These are phyloP conservation scores for Excoecaria agallocha DNA, from an alignment of 345 rosid species.

Conservation along the genomic window DNA sequence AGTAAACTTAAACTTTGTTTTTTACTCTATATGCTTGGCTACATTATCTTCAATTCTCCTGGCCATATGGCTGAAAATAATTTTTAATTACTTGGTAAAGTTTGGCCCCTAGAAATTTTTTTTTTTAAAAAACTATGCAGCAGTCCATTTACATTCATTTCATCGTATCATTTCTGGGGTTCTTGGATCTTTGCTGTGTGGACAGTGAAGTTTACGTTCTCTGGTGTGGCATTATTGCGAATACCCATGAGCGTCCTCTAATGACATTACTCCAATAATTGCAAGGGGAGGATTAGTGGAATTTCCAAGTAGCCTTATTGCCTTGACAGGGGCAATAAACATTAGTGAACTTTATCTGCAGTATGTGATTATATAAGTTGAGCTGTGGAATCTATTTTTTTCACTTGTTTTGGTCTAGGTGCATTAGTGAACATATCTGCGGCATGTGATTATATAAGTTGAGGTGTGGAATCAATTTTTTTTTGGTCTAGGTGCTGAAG, in stretches of 20 bases:
- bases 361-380: background rate
- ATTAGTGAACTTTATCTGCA: background rate
- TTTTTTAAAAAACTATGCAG: background rate
- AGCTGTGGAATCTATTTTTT: background rate
- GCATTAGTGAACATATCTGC: slow-evolving; percentile 33
- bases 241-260: too few relatives aligned
- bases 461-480: background rate
- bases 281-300: background rate
- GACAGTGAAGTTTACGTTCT: background rate
- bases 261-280: background rate
- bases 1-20: background rate
- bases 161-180: background rate
- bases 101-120: background rate
- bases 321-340: background rate
- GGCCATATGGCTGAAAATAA: background rate
- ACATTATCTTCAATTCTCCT: background rate
- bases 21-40: background rate
- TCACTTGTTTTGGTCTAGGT: slow-evolving; percentile 44
- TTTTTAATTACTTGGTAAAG: background rate
- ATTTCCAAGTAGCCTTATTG: background rate
- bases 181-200: background rate
- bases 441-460: background rate
- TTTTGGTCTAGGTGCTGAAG: slow-evolving; percentile 76
- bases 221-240: background rate
- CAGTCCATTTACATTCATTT: background rate